Evolutionary conservation across 139 green algal species (phyloP), one percentile per base, ranked within the genome.

Genomic region (Picochlorum sp.): DNA sequence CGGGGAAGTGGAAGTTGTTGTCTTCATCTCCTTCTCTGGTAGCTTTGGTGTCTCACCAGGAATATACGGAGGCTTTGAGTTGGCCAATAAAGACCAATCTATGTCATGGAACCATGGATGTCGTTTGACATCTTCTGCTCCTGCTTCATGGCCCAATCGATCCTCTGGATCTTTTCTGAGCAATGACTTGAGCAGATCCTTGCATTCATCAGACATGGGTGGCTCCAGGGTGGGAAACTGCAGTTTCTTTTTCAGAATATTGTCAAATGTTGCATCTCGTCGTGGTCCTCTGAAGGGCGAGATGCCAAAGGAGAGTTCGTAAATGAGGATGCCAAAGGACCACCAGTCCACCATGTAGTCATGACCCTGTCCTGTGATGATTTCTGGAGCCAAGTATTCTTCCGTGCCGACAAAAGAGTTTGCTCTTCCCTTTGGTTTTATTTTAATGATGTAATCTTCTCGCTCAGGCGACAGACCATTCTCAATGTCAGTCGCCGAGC

Each of bases 321-420:
- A 94, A 34, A 97, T 81, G 37, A 99, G 84, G 65, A 99, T 96
- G 64, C 94, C 90, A 65, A 95, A 83, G 34, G 80, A 89, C 89
- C 89, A 95, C 87, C 86, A 94, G 78, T 95, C 88, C 5, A 89
- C 80, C 28, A 67, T 54, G 45, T 49, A 50, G 30, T 59, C 74
- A 76, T 96, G 91, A 13, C 91, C 87, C 10, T 70, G 61, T 50
- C 72, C 54, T 24, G 57, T 30, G 3, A 70, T 75, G 41, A 77
- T 69, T 76, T 91, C 85, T 3, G 87, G 87, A 4, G 87, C 80
- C 63, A 95, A 71, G 68, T 92, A 95, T 73, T 94, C 87, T 57
- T 90, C 87, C 2, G 82, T 94, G 47, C 87, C 87, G 46, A 95
- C 85, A 72, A 94, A 95, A 41, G 80, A 92, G 84, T 98, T 98